Evolutionary conservation across 805 yeast species (phyloP).

Genomic region (Lipomyces kockii): DNA sequence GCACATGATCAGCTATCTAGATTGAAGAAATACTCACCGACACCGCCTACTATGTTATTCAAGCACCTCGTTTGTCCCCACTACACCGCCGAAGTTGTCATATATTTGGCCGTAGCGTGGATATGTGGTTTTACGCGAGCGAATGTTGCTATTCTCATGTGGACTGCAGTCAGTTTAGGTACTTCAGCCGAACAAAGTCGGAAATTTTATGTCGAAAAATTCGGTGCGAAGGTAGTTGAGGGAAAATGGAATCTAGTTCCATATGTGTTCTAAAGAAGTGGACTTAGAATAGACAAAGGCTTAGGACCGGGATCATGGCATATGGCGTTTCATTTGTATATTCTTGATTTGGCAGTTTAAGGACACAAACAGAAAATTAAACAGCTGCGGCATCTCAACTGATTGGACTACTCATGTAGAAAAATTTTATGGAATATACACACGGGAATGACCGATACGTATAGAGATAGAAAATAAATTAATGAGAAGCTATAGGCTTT

Average conservation of each 20-base stretch:
- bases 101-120: conserved; percentile 49
- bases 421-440: too few relatives aligned
- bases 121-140: conserved; percentile 34
- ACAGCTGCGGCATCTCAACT: background rate
- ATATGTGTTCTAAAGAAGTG: conserved; percentile 7
- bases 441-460: too few relatives aligned
- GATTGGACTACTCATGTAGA: too few relatives aligned
- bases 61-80: conserved; percentile 60
- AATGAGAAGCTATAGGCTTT: too few relatives aligned
- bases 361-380: too few relatives aligned
- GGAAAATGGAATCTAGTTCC: conserved; percentile 28
- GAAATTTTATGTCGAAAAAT: conserved; percentile 48
- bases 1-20: conserved; percentile 57
- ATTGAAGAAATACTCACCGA: conserved; percentile 59
- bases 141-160: conserved; percentile 37
- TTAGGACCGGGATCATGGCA: background rate
- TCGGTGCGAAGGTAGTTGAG: conserved; percentile 27
- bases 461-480: too few relatives aligned
- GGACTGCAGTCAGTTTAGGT: conserved; percentile 52
- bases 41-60: conserved; percentile 48
- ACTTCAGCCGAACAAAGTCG: conserved; percentile 57
- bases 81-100: conserved; percentile 60
- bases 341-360: background rate
- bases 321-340: background rate
- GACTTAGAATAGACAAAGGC: background rate